A percentile compares a stretch with the other conserved stretches of the same genome.
Conservation (phyloP, 257 asterid species). For the Solanum medicagineum region DNA sequence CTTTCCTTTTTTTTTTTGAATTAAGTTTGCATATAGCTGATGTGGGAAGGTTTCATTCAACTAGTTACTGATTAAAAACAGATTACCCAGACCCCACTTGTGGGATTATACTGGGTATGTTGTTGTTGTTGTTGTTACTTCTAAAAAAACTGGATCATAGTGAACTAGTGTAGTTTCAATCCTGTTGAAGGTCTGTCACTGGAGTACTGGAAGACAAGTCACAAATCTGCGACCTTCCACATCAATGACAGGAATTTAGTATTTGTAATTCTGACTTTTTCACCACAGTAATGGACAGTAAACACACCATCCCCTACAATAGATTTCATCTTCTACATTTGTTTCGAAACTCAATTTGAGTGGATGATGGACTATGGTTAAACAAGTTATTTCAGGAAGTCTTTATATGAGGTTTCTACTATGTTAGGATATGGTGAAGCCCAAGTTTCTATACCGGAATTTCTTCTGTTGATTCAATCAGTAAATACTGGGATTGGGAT, state of each 20-base stretch:
- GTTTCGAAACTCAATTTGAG: neutral
- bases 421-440: neutral
- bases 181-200: neutral
- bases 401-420: neutral
- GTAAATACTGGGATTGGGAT: neutral
- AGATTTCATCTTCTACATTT: neutral
- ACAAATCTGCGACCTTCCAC: neutral
- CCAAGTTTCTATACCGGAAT: neutral
- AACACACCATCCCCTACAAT: neutral
- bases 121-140: too few species aligned
- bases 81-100: too few species aligned
- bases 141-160: neutral
- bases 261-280: neutral
- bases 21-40: neutral
- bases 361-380: neutral
- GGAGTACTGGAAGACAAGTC: neutral
- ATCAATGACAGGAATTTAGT: neutral
- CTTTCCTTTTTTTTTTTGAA: neutral
- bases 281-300: neutral
- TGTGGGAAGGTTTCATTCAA: neutral
- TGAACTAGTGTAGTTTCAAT: neutral
- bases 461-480: neutral
- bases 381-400: neutral
- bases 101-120: too few species aligned
- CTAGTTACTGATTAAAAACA: neutral